Evolutionary conservation across 306 rosid species (phyloP), one percentile per base, ranked within the genome.

Genomic region (Cicer pinnatifidum): DNA sequence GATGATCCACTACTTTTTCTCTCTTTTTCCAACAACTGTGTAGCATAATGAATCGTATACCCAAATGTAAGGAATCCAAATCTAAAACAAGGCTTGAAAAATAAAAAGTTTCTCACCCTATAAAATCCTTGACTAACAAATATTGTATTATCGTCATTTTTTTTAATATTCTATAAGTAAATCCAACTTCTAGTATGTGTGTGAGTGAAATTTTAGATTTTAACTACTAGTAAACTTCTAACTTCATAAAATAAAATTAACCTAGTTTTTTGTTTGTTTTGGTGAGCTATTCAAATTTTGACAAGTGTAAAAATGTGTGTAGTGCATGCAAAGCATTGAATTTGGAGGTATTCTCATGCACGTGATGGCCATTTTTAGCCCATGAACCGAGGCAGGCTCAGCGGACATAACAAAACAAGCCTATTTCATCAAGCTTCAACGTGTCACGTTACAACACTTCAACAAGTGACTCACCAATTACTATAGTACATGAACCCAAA

Each of bases 341-440:
- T 9, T 48, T 48, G 13, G 63, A 57, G 39, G 63, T 57, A 19
- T 23, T 11, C 17, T 6, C 17, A 19, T 5, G 41, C 81, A 79
- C 72, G 73, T 75, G 81, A 83, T 45, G 9, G 15, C 67, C 75
- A 58, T 43, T 2, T 62, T 15, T 48, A 6, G 72, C 81, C 78
- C 81, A 79, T 72, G 45, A 48, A 23, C 28, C 53, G 20, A 20
- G 59, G 40, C 35, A 52, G 44, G 33, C n/a, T 57, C 4, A 10
- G 8, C 2, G n/a, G 3, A 57, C 7, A 37, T 12, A 38, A 9
- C 59, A 6, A 48, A 8, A 12, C 4, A 8, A 59, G 63, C 73
- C 77, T 54, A n/a, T 20, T 12, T 8, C 39, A 52, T 69, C 13
- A 16, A 9, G 72, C 50, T 0, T 6, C 7, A 23, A 67, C 77